A percentile compares a stretch with the other conserved stretches of the same genome.
phyloP scores from a whole-genome alignment of 768 basidiomycete genomes.

The Calocera cornea region DNA sequence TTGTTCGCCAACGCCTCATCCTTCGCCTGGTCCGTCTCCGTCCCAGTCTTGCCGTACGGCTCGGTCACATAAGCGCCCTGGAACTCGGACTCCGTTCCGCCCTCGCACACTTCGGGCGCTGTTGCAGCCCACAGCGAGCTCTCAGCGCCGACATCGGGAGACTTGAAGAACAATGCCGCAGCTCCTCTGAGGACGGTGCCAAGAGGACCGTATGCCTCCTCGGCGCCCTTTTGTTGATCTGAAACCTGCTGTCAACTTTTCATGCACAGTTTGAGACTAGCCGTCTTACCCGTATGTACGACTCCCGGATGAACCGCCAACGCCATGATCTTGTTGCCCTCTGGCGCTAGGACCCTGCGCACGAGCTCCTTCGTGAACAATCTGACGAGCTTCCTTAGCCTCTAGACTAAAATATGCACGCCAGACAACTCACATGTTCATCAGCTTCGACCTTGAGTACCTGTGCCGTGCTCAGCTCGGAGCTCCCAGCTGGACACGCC shows the following conservation, averaged over 20 bases:
- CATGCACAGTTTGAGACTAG: background rate
- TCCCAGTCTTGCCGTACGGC: constrained; percentile 22
- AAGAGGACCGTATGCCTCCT: constrained; percentile 20
- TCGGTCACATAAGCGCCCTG: constrained; percentile 24
- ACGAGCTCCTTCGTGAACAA: constrained; percentile 22
- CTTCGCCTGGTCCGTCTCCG: constrained; percentile 22
- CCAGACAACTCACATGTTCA: constrained; percentile 15
- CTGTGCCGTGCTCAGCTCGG: constrained; percentile 17
- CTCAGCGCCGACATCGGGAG: constrained; percentile 23
- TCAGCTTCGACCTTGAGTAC: too few species aligned
- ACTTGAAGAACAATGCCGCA: constrained; percentile 22
- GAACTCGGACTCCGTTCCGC: constrained; percentile 15
- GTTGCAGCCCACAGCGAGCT: constrained; percentile 22
- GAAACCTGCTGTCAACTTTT: background rate
- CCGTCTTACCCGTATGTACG: constrained; percentile 18
- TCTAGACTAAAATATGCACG: background rate
- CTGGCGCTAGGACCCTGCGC: constrained; percentile 17
- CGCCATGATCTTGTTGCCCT: constrained; percentile 17
- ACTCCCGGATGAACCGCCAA: constrained; percentile 23
- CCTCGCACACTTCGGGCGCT: constrained; percentile 10
- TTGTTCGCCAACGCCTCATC: constrained; percentile 17
- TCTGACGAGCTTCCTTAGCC: constrained; percentile 12
- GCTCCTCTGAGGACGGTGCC: constrained; percentile 20
- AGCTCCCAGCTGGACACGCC: background rate
- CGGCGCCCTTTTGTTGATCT: constrained; percentile 22